Evolutionary conservation across 2,329 filamentous ascomycete species (phyloP).

Genomic region (Laburnicola sp.): DNA sequence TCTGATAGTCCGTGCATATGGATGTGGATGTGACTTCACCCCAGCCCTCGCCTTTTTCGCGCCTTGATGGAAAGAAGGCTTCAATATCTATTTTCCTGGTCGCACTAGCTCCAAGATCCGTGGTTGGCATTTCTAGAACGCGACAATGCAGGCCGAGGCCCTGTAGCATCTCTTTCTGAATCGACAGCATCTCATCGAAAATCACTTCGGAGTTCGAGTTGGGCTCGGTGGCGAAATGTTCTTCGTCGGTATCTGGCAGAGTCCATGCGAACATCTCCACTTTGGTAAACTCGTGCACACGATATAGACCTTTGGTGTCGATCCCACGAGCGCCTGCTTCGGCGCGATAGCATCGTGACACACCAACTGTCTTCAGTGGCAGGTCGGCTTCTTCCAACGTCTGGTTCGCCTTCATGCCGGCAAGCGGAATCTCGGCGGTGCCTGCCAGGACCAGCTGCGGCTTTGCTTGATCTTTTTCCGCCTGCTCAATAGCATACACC

Average conservation of each 20-base stretch:
- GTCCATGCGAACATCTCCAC: slow-evolving; percentile 98
- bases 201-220: slow-evolving; percentile 56
- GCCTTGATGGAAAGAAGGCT: slow-evolving; percentile 84
- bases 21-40: slow-evolving; percentile 91
- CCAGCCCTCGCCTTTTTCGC: slow-evolving; percentile 71
- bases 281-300: slow-evolving; percentile 98
- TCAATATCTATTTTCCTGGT: slow-evolving; percentile 90
- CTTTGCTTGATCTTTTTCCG: slow-evolving; percentile 60
- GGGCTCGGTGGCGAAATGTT: slow-evolving; percentile 35
- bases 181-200: slow-evolving; percentile 82
- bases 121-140: slow-evolving; percentile 86
- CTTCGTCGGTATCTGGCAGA: slow-evolving; percentile 53
- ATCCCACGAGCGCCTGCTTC: slow-evolving; percentile 89
- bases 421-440: slow-evolving; percentile 93
- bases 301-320: slow-evolving; percentile 91
- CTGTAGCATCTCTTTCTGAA: slow-evolving; percentile 81
- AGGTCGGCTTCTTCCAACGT: slow-evolving; percentile 67
- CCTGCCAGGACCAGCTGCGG: slow-evolving; percentile 78
- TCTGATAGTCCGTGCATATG: slow-evolving; percentile 94
- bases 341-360: slow-evolving; percentile 91
- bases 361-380: slow-evolving; percentile 80
- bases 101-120: slow-evolving; percentile 87
- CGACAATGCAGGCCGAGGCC: slow-evolving; percentile 81
- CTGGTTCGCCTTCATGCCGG: slow-evolving; percentile 80
- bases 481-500: slow-evolving; percentile 77